Evolutionary conservation across 768 basidiomycete species (phyloP), one percentile per base, ranked within the genome.

Genomic region (Bullera alba): DNA sequence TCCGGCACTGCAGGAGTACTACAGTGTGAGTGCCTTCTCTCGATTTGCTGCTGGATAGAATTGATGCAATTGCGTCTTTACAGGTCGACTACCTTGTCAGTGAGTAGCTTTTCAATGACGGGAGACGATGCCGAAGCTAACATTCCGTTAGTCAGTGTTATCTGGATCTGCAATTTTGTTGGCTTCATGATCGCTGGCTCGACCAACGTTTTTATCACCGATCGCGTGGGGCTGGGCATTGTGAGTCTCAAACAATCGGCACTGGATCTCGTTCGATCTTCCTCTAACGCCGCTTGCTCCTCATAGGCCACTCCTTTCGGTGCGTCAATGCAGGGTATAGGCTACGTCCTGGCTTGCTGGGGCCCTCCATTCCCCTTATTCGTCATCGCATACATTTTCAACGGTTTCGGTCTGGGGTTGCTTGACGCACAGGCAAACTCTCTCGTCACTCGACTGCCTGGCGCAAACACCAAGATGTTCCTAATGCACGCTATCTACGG

Each of bases 1-100:
- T 4, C 86, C 85, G 1, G 77, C 81, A 10, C 82, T 89, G 42
- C 85, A 85, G 65, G 67, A 70, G 5, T 77, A 79, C 64, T 79
- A 79, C 63, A 73, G 75, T 58, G 79, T 79, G 22, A 46, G 60
- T 55, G 27, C 26, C n/a, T 16, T 25, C 21, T 28, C 5, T 1
- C 19, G 38, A 45, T 36, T 7, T 35, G 21, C 12, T 14, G 22
- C 21, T 21, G 35, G 26, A 26, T 15, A 26, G 6, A 5, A 26
- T 25, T 28, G 17, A 26, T 28, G 15, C n/a, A 3, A 12, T 12
- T 22, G n/a, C 22, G 14, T 38, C 28, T 23, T 21, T 23, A n/a
- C 37, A 63, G 61, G 56, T 64, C 23, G 53, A 65, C 49, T 65
- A 65, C 42, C 50, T 65, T 19, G 53, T 61, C 41, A 61, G 60